Evolutionary conservation across 352 stramenopile species (phyloP).

Genomic region (Globisporangium cylindrosporum): DNA sequence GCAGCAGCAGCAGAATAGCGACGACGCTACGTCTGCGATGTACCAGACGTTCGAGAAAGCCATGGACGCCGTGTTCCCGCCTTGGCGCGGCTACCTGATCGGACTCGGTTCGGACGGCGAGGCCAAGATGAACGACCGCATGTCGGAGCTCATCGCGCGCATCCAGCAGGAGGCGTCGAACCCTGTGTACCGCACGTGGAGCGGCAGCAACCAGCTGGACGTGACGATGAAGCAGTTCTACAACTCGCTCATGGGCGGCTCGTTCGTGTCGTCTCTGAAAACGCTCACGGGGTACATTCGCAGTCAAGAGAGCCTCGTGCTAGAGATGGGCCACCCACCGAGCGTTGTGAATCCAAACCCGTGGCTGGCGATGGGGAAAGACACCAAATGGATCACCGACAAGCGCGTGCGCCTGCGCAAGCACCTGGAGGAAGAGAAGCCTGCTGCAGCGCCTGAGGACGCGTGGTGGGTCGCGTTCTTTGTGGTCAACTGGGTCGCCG

Average conservation of each 20-base stretch:
- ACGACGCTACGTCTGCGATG: slow-evolving; percentile 16
- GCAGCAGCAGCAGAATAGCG: slow-evolving; percentile 6
- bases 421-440: slow-evolving; percentile 31
- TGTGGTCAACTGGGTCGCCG: slow-evolving; percentile 47
- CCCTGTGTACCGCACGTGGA: slow-evolving; percentile 31
- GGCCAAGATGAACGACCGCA: slow-evolving; percentile 22
- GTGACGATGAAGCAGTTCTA: slow-evolving; percentile 43
- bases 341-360: slow-evolving; percentile 16
- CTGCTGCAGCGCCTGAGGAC: slow-evolving; percentile 23
- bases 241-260: slow-evolving; percentile 33
- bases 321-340: slow-evolving; percentile 26
- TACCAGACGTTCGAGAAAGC: slow-evolving; percentile 31
- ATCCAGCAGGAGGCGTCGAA: slow-evolving; percentile 27
- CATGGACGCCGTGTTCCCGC: slow-evolving; percentile 33
- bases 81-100: slow-evolving; percentile 35
- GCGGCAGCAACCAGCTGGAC: slow-evolving; percentile 31
- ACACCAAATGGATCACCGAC: slow-evolving; percentile 50
- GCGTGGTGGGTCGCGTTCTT: slow-evolving; percentile 64
- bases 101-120: slow-evolving; percentile 36
- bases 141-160: slow-evolving; percentile 29
- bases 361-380: slow-evolving; percentile 33
- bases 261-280: slow-evolving; percentile 34
- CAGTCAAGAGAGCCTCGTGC: slow-evolving; percentile 29
- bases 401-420: slow-evolving; percentile 52
- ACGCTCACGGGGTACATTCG: slow-evolving; percentile 32